Base-by-base conservation (phyloP, 2,329 filamentous ascomycete species). In the Xylaria sp. region DNA sequence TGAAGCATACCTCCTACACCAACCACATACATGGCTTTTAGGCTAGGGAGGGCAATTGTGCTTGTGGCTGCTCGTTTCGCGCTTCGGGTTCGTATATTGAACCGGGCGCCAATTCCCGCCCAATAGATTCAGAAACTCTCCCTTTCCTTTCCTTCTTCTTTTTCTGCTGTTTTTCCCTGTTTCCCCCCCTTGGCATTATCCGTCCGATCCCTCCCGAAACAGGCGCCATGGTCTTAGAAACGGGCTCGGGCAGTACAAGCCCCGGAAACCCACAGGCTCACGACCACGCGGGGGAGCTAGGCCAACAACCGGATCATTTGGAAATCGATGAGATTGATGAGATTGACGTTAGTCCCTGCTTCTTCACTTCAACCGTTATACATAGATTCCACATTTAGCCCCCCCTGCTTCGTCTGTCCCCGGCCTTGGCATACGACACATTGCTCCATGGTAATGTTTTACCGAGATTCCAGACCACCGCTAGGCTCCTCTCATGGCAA, bases 291-390 rank as follows among this genome's bases (percentile, higher is more conserved):
- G 55, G 19, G 34, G 51, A 65, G 39, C 39, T 19, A 21, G 65
- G 21, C 32, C 53, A 67, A 6, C 62, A 67, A 57, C 60, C 50
- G 11, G 66, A 72, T 45, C 62, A 58, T 12, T 19, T 72, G 19
- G 70, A 67, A 50, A n/a, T 67, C 24, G 65, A 67, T 45, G 55
- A 71, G 21, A 51, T 69, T 47, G 60, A 70, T 64, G 70, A 71
- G 12, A 42, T 69, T 56, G 68, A 71, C 66, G 68, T 71, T 54
- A 68, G 70, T 50, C 19, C 47, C 7, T 69, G 8, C 36, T 57
- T 19, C 34, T 47, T 47, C 47, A 32, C 21, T 58, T 45, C 45
- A 55, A 60, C 11, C 12, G 2, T 27, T 57, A 21, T 27, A 27
- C 24, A 27, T 48, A 36, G 12, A 36, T 57, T 42, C 34, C 54